Conservation (phyloP, 192 early-diverging fungal species). For the Coemansia aciculifera region DNA sequence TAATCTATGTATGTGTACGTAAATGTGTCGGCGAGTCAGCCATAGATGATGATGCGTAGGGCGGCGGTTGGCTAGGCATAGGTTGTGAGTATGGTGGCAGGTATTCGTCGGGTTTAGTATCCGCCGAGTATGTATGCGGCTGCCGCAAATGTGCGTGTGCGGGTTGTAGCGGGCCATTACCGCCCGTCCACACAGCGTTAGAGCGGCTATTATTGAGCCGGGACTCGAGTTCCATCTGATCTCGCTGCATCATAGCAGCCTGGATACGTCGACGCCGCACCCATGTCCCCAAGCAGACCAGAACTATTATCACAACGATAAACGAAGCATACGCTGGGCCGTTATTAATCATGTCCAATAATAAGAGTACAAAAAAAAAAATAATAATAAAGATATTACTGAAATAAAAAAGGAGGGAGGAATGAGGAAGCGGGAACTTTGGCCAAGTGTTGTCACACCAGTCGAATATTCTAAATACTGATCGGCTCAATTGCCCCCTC, state of each 20-base stretch:
- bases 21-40: not conserved
- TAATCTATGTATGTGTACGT: not conserved
- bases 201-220: not conserved
- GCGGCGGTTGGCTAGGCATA: not conserved
- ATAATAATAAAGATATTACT: not conserved
- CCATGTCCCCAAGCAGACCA: slow-evolving; percentile 7
- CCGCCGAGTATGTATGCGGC: not conserved
- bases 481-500: not conserved
- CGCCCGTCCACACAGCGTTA: not conserved
- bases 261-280: slow-evolving; percentile 16
- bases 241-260: not conserved
- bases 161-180: not conserved
- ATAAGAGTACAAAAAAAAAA: slow-evolving; percentile 6
- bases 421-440: not conserved
- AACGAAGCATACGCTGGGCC: slow-evolving; percentile 17
- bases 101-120: slow-evolving; percentile 21
- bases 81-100: slow-evolving; percentile 24
- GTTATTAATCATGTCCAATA: not conserved
- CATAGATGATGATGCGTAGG: not conserved
- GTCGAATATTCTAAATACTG: not conserved
- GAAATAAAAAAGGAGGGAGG: not conserved
- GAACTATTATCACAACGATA: slow-evolving; percentile 3
- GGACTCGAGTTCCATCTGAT: slow-evolving; percentile 8
- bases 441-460: not conserved
- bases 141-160: not conserved